Conservation (phyloP, 768 basidiomycete genomes). For the Tricholoma saponaceum region DNA sequence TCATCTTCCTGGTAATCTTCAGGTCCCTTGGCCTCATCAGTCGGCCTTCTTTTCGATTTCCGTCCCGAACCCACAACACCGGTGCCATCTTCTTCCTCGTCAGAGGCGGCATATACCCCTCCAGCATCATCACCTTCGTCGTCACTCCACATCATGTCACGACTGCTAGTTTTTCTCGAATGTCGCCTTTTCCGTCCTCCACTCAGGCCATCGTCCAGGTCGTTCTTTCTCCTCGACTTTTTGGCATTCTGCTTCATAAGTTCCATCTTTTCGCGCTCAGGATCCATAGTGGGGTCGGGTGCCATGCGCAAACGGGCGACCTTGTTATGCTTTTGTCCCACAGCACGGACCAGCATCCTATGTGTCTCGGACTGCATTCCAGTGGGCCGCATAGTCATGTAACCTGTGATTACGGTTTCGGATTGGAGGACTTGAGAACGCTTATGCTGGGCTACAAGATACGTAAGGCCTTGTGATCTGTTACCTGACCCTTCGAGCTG, state of each 20-base stretch:
- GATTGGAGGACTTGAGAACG: constrained; percentile 83
- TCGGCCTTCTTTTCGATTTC: constrained; percentile 44
- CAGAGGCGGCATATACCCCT: constrained; percentile 47
- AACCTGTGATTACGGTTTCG: constrained; percentile 78
- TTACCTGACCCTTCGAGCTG: constrained; percentile 24
- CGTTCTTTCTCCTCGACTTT: constrained; percentile 58
- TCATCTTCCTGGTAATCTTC: constrained; percentile 82
- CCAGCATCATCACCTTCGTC: constrained; percentile 60
- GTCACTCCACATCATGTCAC: constrained; percentile 53
- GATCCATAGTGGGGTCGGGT: constrained; percentile 72
- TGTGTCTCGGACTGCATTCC: constrained; percentile 91
- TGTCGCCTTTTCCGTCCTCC: constrained; percentile 44
- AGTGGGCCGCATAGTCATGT: constrained; percentile 80
- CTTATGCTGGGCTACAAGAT: constrained; percentile 88
- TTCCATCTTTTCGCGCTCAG: constrained; percentile 70
- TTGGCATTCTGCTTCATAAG: constrained; percentile 58
- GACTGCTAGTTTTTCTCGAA: constrained; percentile 35
- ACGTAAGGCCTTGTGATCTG: constrained; percentile 78
- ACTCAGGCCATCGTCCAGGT: constrained; percentile 46
- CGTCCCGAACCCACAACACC: constrained; percentile 29
- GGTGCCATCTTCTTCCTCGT: constrained; percentile 49
- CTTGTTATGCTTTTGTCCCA: constrained; percentile 82
- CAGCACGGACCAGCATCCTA: constrained; percentile 81
- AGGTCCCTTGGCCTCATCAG: constrained; percentile 50
- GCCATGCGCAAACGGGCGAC: constrained; percentile 76